Base-by-base conservation (phyloP, 202 grass and related monocot species). In the Carex sylvatica region DNA sequence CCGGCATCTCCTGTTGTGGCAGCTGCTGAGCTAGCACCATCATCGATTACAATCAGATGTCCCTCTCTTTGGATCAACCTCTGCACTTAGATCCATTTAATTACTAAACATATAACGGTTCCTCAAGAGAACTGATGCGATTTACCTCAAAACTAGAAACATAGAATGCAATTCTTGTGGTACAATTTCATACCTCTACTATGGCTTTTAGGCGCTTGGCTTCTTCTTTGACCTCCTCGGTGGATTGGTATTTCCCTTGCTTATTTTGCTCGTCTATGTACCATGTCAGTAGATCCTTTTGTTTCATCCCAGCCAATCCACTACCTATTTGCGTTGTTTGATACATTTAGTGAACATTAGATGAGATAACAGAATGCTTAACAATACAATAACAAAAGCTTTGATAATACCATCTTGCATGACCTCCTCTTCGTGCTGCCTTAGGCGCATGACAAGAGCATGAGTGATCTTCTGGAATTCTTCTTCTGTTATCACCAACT, bases 401-500 rank as follows among this genome's bases (percentile, higher is more conserved):
- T 67, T 68, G 9, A 67, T 84, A 35, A 55, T 95, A 99, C 96
- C 96, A 53, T 95, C 92, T 88, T 86, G 83, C 80, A 44, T 52
- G 46, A 99, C 79, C 36, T 89, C 72, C 58, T 98, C 95, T 85
- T 98, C 96, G 4, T 98, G 91, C 82, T 95, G 96, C 24, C 86
- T 84, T 59, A 98, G 69, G 49, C 83, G 76, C 96, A 98, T 92
- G 18, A 98, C 83, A 35, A 98, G 90, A 79, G 92, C 91, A 84
- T 95, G 96, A 35, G 92, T 98, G 76, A 98, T 90, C 83, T 87
- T 90, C 89, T 98, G 92, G 82, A 98, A 93, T 83, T 95, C 89
- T 67, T 98, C 96, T 87, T 98, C 96, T 4, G 96, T 95, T 81
- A 99, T 93, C 84, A 93, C 92, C 72, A 99, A 73, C 60, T 95